Evolutionary conservation across 2,329 filamentous ascomycete genomes (phyloP).

Genomic region (Chaetothyriales sp.): DNA sequence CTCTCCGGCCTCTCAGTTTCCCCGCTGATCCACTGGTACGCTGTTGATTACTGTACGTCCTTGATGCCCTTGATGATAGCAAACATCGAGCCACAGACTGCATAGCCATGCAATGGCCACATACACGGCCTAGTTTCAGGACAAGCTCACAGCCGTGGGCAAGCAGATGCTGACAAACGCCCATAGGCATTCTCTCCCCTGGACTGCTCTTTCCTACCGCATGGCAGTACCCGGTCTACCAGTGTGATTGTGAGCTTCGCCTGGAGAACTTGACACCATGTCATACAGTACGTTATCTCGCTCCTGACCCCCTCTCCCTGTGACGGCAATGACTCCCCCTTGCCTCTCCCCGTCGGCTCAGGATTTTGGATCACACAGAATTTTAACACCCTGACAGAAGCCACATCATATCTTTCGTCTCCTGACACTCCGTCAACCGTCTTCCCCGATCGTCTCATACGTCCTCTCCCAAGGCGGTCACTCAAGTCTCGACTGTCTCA

Average conservation of each 20-base stretch:
- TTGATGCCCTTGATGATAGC: too few species aligned
- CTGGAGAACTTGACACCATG: conserved; percentile 5
- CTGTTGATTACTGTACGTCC: conserved; percentile 1
- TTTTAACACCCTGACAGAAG: conserved; percentile 19
- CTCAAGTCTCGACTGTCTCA: conserved; percentile 76
- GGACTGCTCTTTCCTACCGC: neutral
- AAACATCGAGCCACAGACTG: neutral
- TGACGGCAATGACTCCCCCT: neutral
- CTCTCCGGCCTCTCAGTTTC: neutral
- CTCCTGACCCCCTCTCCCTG: neutral
- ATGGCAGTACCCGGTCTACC: neutral
- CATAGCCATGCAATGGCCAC: neutral
- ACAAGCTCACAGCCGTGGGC: neutral
- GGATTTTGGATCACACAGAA: neutral
- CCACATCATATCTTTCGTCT: conserved; percentile 35
- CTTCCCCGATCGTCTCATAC: conserved; percentile 81
- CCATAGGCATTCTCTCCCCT: neutral
- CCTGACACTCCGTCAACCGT: conserved; percentile 62
- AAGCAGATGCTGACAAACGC: neutral
- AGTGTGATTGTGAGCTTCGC: neutral
- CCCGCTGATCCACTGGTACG: neutral
- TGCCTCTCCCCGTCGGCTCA: neutral
- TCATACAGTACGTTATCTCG: conserved; percentile 10
- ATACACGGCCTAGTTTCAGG: neutral
- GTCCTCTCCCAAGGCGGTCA: conserved; percentile 76